Evolutionary conservation across 2,329 filamentous ascomycete genomes (phyloP).

Genomic region (Monascus ruber): DNA sequence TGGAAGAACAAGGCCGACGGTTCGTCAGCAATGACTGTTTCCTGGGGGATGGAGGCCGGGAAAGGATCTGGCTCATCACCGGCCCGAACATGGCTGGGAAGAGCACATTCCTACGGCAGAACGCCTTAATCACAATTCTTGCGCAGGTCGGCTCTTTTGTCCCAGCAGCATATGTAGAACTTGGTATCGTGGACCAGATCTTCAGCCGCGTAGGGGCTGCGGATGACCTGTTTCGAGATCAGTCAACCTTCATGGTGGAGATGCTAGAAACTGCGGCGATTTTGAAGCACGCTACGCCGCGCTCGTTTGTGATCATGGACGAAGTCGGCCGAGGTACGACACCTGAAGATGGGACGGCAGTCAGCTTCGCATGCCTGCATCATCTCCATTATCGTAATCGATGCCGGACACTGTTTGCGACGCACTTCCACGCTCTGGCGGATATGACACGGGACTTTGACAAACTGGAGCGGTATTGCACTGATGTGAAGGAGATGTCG

Average conservation of each 20-base stretch:
- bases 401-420: slow-evolving; percentile 80
- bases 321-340: slow-evolving; percentile 93
- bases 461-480: slow-evolving; percentile 67
- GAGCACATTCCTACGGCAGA: slow-evolving; percentile 89
- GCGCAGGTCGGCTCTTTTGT: slow-evolving; percentile 91
- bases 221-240: slow-evolving; percentile 86
- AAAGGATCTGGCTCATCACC: slow-evolving; percentile 56
- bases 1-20: slow-evolving; percentile 64
- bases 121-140: slow-evolving; percentile 84
- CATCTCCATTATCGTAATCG: slow-evolving; percentile 69
- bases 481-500: slow-evolving; percentile 67
- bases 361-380: slow-evolving; percentile 78
- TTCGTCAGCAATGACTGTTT: slow-evolving; percentile 83
- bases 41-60: slow-evolving; percentile 54
- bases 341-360: slow-evolving; percentile 78
- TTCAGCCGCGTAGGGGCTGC: slow-evolving; percentile 90
- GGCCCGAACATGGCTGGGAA: slow-evolving; percentile 99
- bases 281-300: slow-evolving; percentile 67
- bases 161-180: slow-evolving; percentile 70
- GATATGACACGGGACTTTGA: slow-evolving; percentile 57
- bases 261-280: slow-evolving; percentile 96
- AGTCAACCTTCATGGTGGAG: slow-evolving; percentile 98
- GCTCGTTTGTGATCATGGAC: slow-evolving; percentile 95
- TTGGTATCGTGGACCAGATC: slow-evolving; percentile 90
- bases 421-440: slow-evolving; percentile 79